phyloP scores from a whole-genome alignment of 2,329 filamentous ascomycete genomes.

The Penicillium sp. region DNA sequence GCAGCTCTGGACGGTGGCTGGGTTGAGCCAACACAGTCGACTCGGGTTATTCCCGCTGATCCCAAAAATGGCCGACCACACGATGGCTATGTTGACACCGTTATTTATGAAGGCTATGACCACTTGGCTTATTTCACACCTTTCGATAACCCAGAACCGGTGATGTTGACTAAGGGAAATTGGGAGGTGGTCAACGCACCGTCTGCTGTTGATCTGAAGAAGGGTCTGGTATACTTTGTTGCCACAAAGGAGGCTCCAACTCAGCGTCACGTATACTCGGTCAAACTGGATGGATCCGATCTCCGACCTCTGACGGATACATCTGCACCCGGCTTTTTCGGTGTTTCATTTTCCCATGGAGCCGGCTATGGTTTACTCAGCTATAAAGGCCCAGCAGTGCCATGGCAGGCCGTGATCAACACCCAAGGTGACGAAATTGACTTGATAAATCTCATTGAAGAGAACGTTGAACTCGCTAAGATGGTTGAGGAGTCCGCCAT shows the following conservation, averaged over 20 bases:
- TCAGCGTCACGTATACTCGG: constrained; percentile 87
- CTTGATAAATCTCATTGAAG: constrained; percentile 71
- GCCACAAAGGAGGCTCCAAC: constrained; percentile 83
- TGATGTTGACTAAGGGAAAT: constrained; percentile 79
- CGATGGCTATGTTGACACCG: constrained; percentile 89
- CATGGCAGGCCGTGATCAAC: constrained; percentile 85
- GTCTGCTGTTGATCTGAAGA: constrained; percentile 76
- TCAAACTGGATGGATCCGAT: constrained; percentile 75
- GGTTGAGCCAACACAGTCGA: constrained; percentile 90
- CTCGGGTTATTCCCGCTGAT: constrained; percentile 82
- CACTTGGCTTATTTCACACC: constrained; percentile 93
- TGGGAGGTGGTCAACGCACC: constrained; percentile 92
- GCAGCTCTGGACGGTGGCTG: constrained; percentile 88
- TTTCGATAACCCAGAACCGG: constrained; percentile 74
- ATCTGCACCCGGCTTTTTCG: constrained; percentile 72
- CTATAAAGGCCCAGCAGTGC: constrained; percentile 79
- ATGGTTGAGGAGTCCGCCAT: constrained; percentile 74
- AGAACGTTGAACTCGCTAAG: constrained; percentile 68
- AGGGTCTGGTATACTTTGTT: constrained; percentile 87
- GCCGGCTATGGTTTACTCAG: constrained; percentile 80
- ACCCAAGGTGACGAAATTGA: constrained; percentile 66
- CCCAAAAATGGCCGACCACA: constrained; percentile 68
- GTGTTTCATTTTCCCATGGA: constrained; percentile 76
- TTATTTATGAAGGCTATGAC: constrained; percentile 82
- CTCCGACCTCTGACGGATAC: constrained; percentile 72